These are phyloP conservation scores for Sequoia sempervirens DNA, from an alignment of 75 land plant genomes.

Conservation along the genomic window DNA sequence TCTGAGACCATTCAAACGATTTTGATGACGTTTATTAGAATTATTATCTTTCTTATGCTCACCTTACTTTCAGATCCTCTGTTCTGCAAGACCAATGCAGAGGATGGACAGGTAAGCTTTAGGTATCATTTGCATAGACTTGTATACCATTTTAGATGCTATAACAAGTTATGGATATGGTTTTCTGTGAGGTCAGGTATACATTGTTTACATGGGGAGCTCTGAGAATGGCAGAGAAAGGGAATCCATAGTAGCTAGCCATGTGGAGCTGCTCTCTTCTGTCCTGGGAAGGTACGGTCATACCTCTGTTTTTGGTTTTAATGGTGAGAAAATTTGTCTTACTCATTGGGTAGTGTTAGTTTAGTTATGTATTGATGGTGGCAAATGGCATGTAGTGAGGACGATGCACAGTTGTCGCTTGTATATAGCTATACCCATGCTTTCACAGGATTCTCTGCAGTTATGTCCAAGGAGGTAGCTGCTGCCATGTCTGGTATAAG, in stretches of 20 bases:
- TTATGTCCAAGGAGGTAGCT: slow-evolving; percentile 59
- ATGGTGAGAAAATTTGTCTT: not conserved
- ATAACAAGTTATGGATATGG: not conserved
- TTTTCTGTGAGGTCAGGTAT: slow-evolving; percentile 25
- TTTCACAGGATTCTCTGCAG: slow-evolving; percentile 77
- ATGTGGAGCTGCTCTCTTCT: slow-evolving; percentile 51
- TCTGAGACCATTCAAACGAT: no score
- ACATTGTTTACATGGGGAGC: slow-evolving; percentile 75
- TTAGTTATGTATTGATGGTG: not conserved
- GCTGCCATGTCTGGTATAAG: slow-evolving; percentile 35
- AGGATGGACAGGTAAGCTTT: no score
- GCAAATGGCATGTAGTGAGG: slow-evolving; percentile 28
- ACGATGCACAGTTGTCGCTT: slow-evolving; percentile 43
- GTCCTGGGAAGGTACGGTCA: slow-evolving; percentile 53
- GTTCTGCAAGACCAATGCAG: no score
- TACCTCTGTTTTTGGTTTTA: not conserved
- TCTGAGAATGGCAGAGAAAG: slow-evolving; percentile 16
- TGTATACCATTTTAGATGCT: not conserved
- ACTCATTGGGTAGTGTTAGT: no score
- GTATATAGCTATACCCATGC: slow-evolving; percentile 63
- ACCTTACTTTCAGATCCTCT: no score
- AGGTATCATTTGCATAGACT: no score
- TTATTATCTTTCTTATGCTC: no score
- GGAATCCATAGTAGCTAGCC: slow-evolving; percentile 23
- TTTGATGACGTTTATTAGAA: no score